Evolutionary conservation across 768 basidiomycete genomes (phyloP).

Genomic region (Boletus pseudo-olivaceus): DNA sequence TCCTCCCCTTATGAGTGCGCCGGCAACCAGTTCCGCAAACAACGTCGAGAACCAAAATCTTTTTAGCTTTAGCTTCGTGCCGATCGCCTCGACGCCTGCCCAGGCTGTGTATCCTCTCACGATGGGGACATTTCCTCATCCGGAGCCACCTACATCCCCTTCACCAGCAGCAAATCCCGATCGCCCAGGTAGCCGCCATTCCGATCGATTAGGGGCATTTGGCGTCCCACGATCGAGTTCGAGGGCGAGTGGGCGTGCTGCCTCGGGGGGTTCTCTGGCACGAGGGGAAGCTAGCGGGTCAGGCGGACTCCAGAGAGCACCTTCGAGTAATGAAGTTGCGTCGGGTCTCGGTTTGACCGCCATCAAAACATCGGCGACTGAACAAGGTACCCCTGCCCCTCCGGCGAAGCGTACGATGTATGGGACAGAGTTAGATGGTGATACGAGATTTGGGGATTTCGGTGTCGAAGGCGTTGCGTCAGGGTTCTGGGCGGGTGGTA

Average conservation of each 20-base stretch:
- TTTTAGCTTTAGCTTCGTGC: constrained; percentile 51
- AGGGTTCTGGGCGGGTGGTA: constrained; percentile 60
- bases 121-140: constrained; percentile 36
- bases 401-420: constrained; percentile 73
- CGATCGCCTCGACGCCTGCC: constrained; percentile 51
- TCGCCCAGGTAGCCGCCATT: constrained; percentile 33
- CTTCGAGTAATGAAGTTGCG: constrained; percentile 47
- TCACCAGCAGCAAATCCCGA: constrained; percentile 32
- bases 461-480: constrained; percentile 75
- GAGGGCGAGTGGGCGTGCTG: constrained; percentile 29
- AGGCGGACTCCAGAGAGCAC: constrained; percentile 26
- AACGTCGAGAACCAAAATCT: constrained; percentile 53
- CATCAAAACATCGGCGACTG: constrained; percentile 37
- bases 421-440: constrained; percentile 76
- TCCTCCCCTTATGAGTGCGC: constrained; percentile 34
- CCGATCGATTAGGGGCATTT: constrained; percentile 29
- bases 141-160: constrained; percentile 34
- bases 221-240: constrained; percentile 38
- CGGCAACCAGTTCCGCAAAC: constrained; percentile 45
- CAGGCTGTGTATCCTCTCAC: constrained; percentile 36
- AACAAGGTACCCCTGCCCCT: constrained; percentile 39
- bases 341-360: constrained; percentile 42
- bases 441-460: constrained; percentile 84
- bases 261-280: constrained; percentile 24
- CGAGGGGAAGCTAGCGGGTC: constrained; percentile 29